These are phyloP conservation scores for Russula virescens DNA, from an alignment of 768 basidiomycete genomes.

Conservation along the genomic window DNA sequence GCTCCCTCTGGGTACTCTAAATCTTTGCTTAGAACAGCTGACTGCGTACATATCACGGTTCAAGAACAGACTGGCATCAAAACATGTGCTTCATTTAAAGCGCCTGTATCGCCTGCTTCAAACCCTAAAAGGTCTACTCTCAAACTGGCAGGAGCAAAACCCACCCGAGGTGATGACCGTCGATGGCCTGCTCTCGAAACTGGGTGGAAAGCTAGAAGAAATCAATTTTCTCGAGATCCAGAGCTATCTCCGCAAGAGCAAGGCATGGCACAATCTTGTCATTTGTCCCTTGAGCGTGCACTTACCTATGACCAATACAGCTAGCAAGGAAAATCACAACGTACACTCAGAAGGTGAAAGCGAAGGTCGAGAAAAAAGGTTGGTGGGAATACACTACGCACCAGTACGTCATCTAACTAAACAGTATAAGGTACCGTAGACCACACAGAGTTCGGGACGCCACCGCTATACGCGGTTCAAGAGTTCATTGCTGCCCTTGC, in stretches of 20 bases:
- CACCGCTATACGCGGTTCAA: slow-evolving; percentile 78
- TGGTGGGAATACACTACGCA: neutral
- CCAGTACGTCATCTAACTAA: neutral
- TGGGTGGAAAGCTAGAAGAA: slow-evolving; percentile 64
- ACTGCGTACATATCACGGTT: slow-evolving; percentile 73
- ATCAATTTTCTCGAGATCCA: slow-evolving; percentile 84
- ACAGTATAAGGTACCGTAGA: neutral
- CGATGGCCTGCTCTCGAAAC: slow-evolving; percentile 52
- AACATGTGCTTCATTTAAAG: slow-evolving; percentile 73
- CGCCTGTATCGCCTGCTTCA: slow-evolving; percentile 71
- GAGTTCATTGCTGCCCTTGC: slow-evolving; percentile 74
- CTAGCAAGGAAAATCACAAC: slow-evolving; percentile 80
- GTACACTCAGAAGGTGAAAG: slow-evolving; percentile 44
- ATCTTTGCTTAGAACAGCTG: slow-evolving; percentile 67
- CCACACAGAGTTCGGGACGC: slow-evolving; percentile 31
- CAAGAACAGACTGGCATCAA: slow-evolving; percentile 62
- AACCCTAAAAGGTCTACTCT: slow-evolving; percentile 54
- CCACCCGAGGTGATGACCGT: slow-evolving; percentile 63
- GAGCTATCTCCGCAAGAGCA: slow-evolving; percentile 74
- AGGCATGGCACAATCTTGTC: slow-evolving; percentile 44
- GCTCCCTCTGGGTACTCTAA: slow-evolving; percentile 52
- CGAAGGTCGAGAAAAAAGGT: slow-evolving; percentile 29
- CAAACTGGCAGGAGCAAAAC: slow-evolving; percentile 46
- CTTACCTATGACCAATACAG: slow-evolving; percentile 29
- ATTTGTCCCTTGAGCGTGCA: neutral